A percentile compares a stretch with the other conserved stretches of the same genome.
phyloP scores from a whole-genome alignment of 2,329 filamentous ascomycete species.

The Alternaria hordeiaustralica region DNA sequence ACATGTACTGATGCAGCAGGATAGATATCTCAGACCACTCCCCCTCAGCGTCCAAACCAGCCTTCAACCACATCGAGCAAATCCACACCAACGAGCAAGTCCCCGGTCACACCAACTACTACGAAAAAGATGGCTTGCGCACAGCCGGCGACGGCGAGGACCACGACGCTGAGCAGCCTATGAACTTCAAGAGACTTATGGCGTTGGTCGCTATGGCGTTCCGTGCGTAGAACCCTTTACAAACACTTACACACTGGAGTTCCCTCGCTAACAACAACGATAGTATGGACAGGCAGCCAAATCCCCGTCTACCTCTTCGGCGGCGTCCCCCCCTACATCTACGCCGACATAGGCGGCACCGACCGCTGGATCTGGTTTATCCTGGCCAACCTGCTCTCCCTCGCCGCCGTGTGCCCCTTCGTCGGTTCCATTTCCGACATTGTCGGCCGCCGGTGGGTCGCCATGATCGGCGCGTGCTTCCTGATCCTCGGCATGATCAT shows the following conservation, averaged over 20 bases:
- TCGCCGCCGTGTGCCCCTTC: constrained; percentile 65
- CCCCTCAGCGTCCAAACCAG: constrained; percentile 16
- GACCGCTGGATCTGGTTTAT: constrained; percentile 65
- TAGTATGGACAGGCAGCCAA: constrained; percentile 66
- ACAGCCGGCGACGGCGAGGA: constrained; percentile 36
- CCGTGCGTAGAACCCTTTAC: neutral
- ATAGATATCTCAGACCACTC: constrained; percentile 18
- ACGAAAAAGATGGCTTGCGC: constrained; percentile 55
- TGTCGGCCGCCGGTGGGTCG: constrained; percentile 40
- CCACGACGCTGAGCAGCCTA: constrained; percentile 14
- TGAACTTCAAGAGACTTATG: constrained; percentile 52
- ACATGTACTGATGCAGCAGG: too few relatives aligned
- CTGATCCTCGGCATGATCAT: constrained; percentile 47
- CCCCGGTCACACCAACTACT: constrained; percentile 50
- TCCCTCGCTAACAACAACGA: neutral
- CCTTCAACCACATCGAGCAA: constrained; percentile 35
- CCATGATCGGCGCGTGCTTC: constrained; percentile 34
- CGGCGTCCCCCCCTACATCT: constrained; percentile 56
- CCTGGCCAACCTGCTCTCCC: constrained; percentile 59
- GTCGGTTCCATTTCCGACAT: constrained; percentile 58
- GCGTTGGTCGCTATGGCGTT: constrained; percentile 54
- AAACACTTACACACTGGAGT: neutral
- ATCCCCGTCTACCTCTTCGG: constrained; percentile 57
- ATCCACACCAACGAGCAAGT: constrained; percentile 48
- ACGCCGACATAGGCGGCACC: constrained; percentile 64